A percentile compares a stretch with the other conserved stretches of the same genome.
Conservation (phyloP, 768 basidiomycete species). For the Rhizopogon rudus region DNA sequence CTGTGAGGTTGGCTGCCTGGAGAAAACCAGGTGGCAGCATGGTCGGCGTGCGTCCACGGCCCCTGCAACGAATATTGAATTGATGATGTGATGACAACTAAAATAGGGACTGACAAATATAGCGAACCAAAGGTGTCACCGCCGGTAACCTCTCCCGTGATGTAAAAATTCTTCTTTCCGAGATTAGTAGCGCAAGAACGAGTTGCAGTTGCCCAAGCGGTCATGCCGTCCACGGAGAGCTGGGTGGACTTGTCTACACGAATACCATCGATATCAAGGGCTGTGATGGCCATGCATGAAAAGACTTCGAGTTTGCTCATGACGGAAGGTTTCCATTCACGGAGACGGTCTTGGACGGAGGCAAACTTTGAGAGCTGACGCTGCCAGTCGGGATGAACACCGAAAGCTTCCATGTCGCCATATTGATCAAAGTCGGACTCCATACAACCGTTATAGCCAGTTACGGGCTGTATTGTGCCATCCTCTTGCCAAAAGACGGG, state of each 20-base stretch:
- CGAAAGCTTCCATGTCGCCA: slow-evolving; percentile 96
- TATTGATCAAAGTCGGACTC: slow-evolving; percentile 90
- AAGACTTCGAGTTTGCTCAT: slow-evolving; percentile 75
- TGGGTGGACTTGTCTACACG: slow-evolving; percentile 96
- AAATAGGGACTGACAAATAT: slow-evolving; percentile 57
- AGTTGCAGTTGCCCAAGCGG: slow-evolving; percentile 70
- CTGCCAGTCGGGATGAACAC: slow-evolving; percentile 92
- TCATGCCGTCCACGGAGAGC: slow-evolving; percentile 76
- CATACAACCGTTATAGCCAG: slow-evolving; percentile 67
- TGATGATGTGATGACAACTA: not conserved
- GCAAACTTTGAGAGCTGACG: slow-evolving; percentile 95
- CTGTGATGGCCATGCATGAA: slow-evolving; percentile 81
- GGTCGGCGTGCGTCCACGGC: slow-evolving; percentile 81
- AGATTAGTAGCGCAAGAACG: slow-evolving; percentile 66
- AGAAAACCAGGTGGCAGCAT: slow-evolving; percentile 66
- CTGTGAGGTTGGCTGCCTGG: slow-evolving; percentile 62
- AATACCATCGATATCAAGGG: slow-evolving; percentile 89
- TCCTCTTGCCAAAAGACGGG: slow-evolving; percentile 81
- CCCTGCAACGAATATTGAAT: slow-evolving; percentile 36
- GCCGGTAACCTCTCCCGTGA: slow-evolving; percentile 92
- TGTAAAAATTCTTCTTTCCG: slow-evolving; percentile 85
- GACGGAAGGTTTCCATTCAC: slow-evolving; percentile 84
- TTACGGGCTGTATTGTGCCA: slow-evolving; percentile 47
- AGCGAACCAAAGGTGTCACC: slow-evolving; percentile 86
- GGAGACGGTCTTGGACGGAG: slow-evolving; percentile 92